Evolutionary conservation across 2,329 filamentous ascomycete genomes (phyloP).

Genomic region (Penicillium sp.): DNA sequence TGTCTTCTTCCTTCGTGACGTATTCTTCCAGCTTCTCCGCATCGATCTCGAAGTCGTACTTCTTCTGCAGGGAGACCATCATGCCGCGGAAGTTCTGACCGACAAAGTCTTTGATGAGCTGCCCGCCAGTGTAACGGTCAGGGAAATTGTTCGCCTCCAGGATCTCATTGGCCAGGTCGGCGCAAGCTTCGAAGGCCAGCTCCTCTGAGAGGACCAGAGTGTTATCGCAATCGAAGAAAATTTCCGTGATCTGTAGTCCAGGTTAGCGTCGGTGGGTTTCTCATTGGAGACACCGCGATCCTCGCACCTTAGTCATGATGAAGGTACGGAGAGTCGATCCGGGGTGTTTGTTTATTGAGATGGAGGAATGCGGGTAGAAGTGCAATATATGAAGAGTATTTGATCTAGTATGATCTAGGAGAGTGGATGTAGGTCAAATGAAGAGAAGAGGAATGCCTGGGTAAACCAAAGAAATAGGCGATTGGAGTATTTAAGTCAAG

Average conservation of each 20-base stretch:
- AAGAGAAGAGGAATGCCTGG: neutral
- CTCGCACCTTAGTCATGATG: constrained; percentile 39
- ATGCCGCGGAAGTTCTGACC: constrained; percentile 95
- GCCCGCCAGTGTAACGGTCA: constrained; percentile 72
- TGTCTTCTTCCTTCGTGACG: constrained; percentile 75
- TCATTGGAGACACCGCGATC: neutral
- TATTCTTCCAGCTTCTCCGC: constrained; percentile 70
- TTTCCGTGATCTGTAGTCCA: constrained; percentile 60
- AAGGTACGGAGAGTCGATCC: constrained; percentile 8
- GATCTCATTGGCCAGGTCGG: constrained; percentile 84
- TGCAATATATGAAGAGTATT: neutral
- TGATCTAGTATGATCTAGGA: constrained; percentile 1
- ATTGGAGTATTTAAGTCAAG: constrained; percentile 10
- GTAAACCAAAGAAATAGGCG: constrained; percentile 11
- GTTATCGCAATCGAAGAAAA: constrained; percentile 79
- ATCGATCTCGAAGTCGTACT: constrained; percentile 70
- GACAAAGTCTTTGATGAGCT: constrained; percentile 82
- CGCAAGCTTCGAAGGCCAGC: constrained; percentile 87
- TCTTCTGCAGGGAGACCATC: constrained; percentile 72
- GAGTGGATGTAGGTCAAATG: neutral
- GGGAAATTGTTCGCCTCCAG: constrained; percentile 64
- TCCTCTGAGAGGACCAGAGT: constrained; percentile 90
- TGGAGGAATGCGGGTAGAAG: neutral
- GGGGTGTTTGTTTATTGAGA: constrained; percentile 4
- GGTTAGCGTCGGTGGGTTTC: constrained; percentile 20